Evolutionary conservation across 306 rosid species (phyloP).

Genomic region (Glycine soja): DNA sequence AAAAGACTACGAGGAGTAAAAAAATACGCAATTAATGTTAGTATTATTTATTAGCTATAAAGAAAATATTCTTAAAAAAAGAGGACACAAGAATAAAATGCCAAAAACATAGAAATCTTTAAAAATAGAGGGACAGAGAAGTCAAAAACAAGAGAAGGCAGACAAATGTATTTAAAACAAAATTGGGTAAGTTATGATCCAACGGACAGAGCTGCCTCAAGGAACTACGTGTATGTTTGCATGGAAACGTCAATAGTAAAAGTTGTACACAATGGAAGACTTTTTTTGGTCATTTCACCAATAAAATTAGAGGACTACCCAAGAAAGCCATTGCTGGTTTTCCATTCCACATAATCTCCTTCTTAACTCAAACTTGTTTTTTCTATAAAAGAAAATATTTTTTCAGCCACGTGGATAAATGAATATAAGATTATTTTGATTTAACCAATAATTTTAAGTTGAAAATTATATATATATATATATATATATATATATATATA

Average conservation of each 20-base stretch:
- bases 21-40: background rate
- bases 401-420: no score
- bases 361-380: conserved; percentile 23
- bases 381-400: background rate
- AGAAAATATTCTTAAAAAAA: conserved; percentile 1
- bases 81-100: background rate
- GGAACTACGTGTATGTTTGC: conserved; percentile 71
- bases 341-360: background rate
- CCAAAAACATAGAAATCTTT: background rate
- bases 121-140: no score
- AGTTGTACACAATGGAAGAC: conserved; percentile 36
- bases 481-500: no score
- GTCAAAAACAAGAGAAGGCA: background rate
- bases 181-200: conserved; percentile 36
- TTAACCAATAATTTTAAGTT: no score
- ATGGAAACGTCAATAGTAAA: conserved; percentile 63
- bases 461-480: no score
- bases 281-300: conserved; percentile 56
- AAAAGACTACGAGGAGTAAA: conserved; percentile 19
- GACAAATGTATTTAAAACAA: background rate
- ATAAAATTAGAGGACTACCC: conserved; percentile 27
- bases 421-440: no score
- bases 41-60: background rate
- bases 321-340: conserved; percentile 16
- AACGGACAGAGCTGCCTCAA: conserved; percentile 5